Base-by-base conservation (phyloP, 495 filamentous ascomycete species). In the Trichoderma reesei region DNA sequence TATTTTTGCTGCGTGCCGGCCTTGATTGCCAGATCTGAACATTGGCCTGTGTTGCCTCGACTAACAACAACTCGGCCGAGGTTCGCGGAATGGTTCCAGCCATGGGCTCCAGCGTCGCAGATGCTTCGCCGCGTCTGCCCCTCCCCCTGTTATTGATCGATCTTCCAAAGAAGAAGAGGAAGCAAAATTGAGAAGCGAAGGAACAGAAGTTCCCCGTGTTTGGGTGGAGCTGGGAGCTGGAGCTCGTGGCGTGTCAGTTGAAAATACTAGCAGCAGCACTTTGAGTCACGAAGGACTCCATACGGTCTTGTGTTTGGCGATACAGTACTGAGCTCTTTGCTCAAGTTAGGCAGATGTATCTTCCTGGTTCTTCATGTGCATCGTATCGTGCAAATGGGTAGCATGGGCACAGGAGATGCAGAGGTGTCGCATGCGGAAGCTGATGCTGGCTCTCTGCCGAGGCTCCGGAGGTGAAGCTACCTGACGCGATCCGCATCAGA, bases 221-320 rank as follows among this genome's bases (percentile, higher is more conserved):
- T 56, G 10, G 51, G 51, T 56, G 51, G 51, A 56, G 51, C 51
- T 56, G 11, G 51, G 51, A 56, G 51, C 51, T 56, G 11, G 51
- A 26, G 26, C 16, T 31, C 51, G 51, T 56, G 51, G 9, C 51
- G 13, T 56, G 51, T 14, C 51, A 26, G 1, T 26, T 26, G 26
- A 26, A 1, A 26, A 26, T 26, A 26, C 26, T 26, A 26, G 26
- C 1, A 26, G 26, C 26, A 26, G 1, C 41, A 41, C 1, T 26
- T 26, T 26, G 26, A 26, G 26, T 26, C 26, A 26, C 26, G 26
- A 26, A 26, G 26, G 1, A 26, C 26, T 26, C 26, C 26, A 1
- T 26, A 26, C 26, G 26, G 26, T 26, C 26, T 26, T 26, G 26
- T 26, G 26, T 26, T 1, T 26, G 1, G 1, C 26, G 26, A 26